Percentiles rank a stretch among this genome's conserved stretches.
Conservation (phyloP, 352 stramenopile species). For the Globisporangium spinosum region DNA sequence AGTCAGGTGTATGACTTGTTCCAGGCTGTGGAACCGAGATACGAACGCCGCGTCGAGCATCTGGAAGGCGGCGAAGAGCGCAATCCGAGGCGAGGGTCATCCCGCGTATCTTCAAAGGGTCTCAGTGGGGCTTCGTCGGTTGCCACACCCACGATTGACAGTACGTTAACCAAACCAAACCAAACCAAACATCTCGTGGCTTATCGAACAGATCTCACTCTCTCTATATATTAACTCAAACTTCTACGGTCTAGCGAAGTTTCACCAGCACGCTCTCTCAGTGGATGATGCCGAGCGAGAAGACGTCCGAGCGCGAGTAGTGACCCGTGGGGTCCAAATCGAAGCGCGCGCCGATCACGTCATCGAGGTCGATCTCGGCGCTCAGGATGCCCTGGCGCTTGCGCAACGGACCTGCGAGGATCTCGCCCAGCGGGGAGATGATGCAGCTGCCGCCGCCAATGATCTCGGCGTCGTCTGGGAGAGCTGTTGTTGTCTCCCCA, state of each 20-base stretch:
- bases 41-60: too few relatives aligned
- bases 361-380: constrained; percentile 25
- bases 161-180: too few relatives aligned
- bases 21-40: too few relatives aligned
- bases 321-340: constrained; percentile 23
- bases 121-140: too few relatives aligned
- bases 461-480: constrained; percentile 21
- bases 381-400: constrained; percentile 19
- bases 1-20: too few relatives aligned
- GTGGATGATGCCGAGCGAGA: constrained; percentile 18
- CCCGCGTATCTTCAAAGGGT: too few relatives aligned
- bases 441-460: constrained; percentile 28
- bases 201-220: neutral
- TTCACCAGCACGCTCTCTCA: neutral
- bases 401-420: constrained; percentile 24
- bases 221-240: neutral
- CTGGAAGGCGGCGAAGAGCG: too few relatives aligned
- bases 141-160: too few relatives aligned
- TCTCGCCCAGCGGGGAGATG: constrained; percentile 23
- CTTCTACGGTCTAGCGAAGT: too few relatives aligned
- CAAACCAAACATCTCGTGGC: too few relatives aligned
- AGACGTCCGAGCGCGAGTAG: constrained; percentile 25
- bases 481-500: neutral
- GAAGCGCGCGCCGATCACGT: constrained; percentile 21
- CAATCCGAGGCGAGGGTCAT: too few relatives aligned